Conservation (phyloP, 352 stramenopile species). For the Phytophthora pluvialis region DNA sequence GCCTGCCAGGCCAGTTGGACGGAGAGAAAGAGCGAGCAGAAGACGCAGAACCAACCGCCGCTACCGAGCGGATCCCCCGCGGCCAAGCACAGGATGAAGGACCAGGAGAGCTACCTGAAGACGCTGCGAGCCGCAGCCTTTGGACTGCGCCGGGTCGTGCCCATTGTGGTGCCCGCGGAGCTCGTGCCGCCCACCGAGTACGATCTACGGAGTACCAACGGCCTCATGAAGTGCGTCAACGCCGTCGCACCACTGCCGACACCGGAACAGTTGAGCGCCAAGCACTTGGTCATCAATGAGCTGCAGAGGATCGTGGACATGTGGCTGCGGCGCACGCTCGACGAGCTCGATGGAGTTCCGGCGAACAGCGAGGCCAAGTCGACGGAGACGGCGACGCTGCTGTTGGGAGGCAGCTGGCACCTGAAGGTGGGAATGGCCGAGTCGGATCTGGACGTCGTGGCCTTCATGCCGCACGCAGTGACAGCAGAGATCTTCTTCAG, state of each 20-base stretch:
- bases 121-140: slow-evolving; percentile 8
- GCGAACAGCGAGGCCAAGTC: slow-evolving; percentile 15
- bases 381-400: slow-evolving; percentile 57
- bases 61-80: slow-evolving; percentile 20
- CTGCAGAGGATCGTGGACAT: slow-evolving; percentile 73
- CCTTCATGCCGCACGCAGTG: slow-evolving; percentile 68
- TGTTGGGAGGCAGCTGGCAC: slow-evolving; percentile 84
- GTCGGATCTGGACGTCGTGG: slow-evolving; percentile 84
- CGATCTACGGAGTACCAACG: slow-evolving; percentile 82
- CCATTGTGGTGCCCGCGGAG: slow-evolving; percentile 63
- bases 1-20: slow-evolving; percentile 24
- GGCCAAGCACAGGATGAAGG: slow-evolving; percentile 15
- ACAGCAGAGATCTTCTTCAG: slow-evolving; percentile 73
- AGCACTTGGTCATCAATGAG: slow-evolving; percentile 83
- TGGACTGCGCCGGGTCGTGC: slow-evolving; percentile 43
- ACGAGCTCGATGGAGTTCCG: slow-evolving; percentile 27
- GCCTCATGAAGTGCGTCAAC: slow-evolving; percentile 84
- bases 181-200: slow-evolving; percentile 71
- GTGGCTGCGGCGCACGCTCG: slow-evolving; percentile 67
- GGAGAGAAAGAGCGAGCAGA: slow-evolving; percentile 23
- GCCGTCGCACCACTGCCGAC: slow-evolving; percentile 62
- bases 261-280: slow-evolving; percentile 63
- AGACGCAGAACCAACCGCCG: slow-evolving; percentile 12
- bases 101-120: slow-evolving; percentile 20
- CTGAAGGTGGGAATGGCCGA: slow-evolving; percentile 78